phyloP scores from a whole-genome alignment of 2,329 filamentous ascomycete genomes.

The Pseudogymnoascus sp. region DNA sequence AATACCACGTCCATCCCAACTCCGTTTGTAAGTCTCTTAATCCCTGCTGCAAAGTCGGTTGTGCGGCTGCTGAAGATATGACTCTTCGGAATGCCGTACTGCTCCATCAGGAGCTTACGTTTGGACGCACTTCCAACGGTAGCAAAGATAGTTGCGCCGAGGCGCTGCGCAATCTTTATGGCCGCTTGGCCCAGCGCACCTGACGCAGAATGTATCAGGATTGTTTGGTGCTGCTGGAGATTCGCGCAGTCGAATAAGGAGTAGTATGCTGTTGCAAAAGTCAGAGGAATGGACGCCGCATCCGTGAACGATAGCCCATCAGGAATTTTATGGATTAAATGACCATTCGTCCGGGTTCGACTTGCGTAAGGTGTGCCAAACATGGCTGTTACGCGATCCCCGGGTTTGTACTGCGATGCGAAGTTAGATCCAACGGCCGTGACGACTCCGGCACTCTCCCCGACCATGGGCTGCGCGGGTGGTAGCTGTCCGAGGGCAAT shows the following conservation, averaged over 20 bases:
- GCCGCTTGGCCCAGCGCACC: slow-evolving; percentile 18
- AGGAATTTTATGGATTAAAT: slow-evolving; percentile 27
- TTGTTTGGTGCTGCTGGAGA: slow-evolving; percentile 26
- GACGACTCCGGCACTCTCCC: slow-evolving; percentile 18
- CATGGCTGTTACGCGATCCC: slow-evolving; percentile 20
- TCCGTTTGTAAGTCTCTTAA: slow-evolving; percentile 22
- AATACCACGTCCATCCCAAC: slow-evolving; percentile 29
- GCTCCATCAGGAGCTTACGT: not conserved
- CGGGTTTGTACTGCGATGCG: slow-evolving; percentile 17
- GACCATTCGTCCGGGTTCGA: not conserved
- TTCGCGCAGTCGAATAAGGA: slow-evolving; percentile 33
- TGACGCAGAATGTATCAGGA: slow-evolving; percentile 19
- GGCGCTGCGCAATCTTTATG: slow-evolving; percentile 25
- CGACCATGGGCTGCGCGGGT: not conserved
- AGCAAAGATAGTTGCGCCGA: slow-evolving; percentile 32
- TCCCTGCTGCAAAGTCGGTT: slow-evolving; percentile 28
- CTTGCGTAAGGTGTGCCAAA: not conserved
- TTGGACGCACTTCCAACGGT: slow-evolving; percentile 26
- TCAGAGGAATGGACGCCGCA: slow-evolving; percentile 33
- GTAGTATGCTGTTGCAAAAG: slow-evolving; percentile 36
- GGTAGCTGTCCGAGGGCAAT: slow-evolving; percentile 17
- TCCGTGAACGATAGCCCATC: slow-evolving; percentile 30
- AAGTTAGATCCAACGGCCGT: slow-evolving; percentile 20
- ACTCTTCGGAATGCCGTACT: not conserved
- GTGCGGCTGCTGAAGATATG: slow-evolving; percentile 21